A percentile compares a stretch with the other conserved stretches of the same genome.
phyloP scores from a whole-genome alignment of 495 filamentous ascomycete species.

The Aspergillus indologenus region DNA sequence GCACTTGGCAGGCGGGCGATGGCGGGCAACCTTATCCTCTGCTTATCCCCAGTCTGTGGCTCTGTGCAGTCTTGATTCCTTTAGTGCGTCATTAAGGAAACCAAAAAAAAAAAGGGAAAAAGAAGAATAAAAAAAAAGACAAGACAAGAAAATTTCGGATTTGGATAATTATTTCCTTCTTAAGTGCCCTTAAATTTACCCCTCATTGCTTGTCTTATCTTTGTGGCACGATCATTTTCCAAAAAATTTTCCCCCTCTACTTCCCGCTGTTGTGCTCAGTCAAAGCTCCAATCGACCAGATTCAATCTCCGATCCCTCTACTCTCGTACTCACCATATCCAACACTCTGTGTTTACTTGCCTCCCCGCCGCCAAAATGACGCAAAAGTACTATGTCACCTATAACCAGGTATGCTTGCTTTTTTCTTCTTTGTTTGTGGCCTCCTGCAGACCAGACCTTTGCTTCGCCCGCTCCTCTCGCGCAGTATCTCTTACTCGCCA shows the following conservation, averaged over 20 bases:
- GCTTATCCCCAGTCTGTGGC: not conserved
- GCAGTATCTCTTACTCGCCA: not conserved
- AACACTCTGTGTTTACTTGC: not conserved
- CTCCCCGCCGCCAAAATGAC: conserved; percentile 57
- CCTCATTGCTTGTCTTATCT: conserved; percentile 4
- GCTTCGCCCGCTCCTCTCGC: not conserved
- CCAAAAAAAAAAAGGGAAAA: not conserved
- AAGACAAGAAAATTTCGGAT: not conserved
- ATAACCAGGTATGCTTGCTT: conserved; percentile 75
- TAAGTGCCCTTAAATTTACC: not conserved
- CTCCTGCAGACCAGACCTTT: not conserved
- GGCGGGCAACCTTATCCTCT: not conserved
- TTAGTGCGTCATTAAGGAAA: not conserved
- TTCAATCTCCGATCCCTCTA: not conserved
- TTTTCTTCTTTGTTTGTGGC: too few relatives aligned
- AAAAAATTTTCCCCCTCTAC: not conserved
- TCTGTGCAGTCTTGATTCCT: not conserved
- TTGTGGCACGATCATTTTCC: not conserved
- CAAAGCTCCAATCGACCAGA: not conserved
- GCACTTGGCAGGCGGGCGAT: not conserved
- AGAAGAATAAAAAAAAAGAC: too few relatives aligned
- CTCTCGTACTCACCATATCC: conserved; percentile 6
- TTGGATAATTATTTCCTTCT: not conserved
- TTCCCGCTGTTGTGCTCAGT: not conserved
- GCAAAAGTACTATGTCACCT: conserved; percentile 89